Evolutionary conservation across 768 basidiomycete genomes (phyloP).

Genomic region (Kwoniella dendrophila): DNA sequence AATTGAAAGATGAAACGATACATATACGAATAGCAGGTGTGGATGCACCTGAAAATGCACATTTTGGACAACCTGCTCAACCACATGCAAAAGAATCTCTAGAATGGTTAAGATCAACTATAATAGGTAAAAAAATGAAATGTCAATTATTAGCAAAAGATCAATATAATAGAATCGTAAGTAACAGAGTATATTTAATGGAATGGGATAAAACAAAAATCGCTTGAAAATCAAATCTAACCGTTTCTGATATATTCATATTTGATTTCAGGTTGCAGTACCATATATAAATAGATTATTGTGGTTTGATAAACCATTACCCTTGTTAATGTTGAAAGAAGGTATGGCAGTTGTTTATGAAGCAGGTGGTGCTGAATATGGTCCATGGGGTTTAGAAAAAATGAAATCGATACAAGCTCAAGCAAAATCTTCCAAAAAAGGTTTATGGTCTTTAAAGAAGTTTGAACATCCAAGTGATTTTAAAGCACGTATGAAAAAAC

Average conservation of each 20-base stretch:
- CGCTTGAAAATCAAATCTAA: no score
- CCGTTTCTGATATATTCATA: background rate
- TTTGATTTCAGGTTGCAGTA: slow-evolving; percentile 65
- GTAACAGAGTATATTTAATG: no score
- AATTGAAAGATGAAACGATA: slow-evolving; percentile 76
- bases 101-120: slow-evolving; percentile 59
- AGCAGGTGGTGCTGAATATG: slow-evolving; percentile 78
- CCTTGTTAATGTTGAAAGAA: slow-evolving; percentile 72
- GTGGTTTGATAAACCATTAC: slow-evolving; percentile 65
- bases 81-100: slow-evolving; percentile 73
- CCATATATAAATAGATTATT: slow-evolving; percentile 64
- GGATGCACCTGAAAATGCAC: slow-evolving; percentile 87
- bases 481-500: slow-evolving; percentile 64
- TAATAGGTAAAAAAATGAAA: slow-evolving; percentile 60
- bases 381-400: slow-evolving; percentile 66
- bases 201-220: no score
- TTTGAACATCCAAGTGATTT: slow-evolving; percentile 76
- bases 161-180: slow-evolving; percentile 79
- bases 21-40: slow-evolving; percentile 86
- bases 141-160: slow-evolving; percentile 76
- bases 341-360: slow-evolving; percentile 78
- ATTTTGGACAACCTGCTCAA: slow-evolving; percentile 82
- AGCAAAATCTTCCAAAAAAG: slow-evolving; percentile 68
- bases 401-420: slow-evolving; percentile 67
- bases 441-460: slow-evolving; percentile 69